These are phyloP conservation scores for Arthonia radiata DNA, from an alignment of 495 filamentous ascomycete genomes.

Conservation along the genomic window DNA sequence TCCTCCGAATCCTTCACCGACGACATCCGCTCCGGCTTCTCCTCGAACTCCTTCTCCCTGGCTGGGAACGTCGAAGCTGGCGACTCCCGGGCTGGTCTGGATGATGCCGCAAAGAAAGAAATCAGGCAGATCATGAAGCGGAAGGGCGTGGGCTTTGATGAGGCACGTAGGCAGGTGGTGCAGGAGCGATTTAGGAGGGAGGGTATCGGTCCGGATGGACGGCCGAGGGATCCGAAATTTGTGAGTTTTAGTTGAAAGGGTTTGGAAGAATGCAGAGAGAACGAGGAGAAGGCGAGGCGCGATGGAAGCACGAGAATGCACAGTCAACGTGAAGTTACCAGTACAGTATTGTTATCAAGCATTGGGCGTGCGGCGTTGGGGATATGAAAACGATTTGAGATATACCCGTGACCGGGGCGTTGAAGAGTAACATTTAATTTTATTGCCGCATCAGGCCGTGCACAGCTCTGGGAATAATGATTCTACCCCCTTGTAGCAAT, in stretches of 20 bases:
- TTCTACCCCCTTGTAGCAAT: too few species aligned
- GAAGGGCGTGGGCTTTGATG: slow-evolving; percentile 56
- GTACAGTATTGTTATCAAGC: too few species aligned
- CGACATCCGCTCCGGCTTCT: slow-evolving; percentile 70
- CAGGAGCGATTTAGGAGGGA: slow-evolving; percentile 65
- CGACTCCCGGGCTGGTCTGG: slow-evolving; percentile 56
- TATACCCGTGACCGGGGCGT: too few species aligned
- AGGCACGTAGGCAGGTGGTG: slow-evolving; percentile 64
- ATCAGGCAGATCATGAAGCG: slow-evolving; percentile 72
- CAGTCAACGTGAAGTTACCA: too few species aligned
- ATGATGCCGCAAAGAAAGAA: slow-evolving; percentile 52
- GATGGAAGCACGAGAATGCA: too few species aligned
- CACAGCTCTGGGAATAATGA: too few species aligned
- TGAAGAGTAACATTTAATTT: too few species aligned
- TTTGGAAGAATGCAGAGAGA: too few species aligned
- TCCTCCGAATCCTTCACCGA: slow-evolving; percentile 50
- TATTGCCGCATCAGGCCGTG: too few species aligned
- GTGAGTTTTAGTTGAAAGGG: slow-evolving; percentile 59
- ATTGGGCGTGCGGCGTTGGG: too few species aligned
- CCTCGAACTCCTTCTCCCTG: slow-evolving; percentile 59
- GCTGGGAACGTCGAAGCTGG: slow-evolving; percentile 47
- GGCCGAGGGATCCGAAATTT: slow-evolving; percentile 81
- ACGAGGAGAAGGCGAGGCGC: too few species aligned
- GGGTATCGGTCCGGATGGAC: slow-evolving; percentile 67
- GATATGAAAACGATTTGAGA: too few species aligned